Evolutionary conservation across 352 stramenopile genomes (phyloP), one percentile per base, ranked within the genome.

Genomic region (Globisporangium iwayamae): DNA sequence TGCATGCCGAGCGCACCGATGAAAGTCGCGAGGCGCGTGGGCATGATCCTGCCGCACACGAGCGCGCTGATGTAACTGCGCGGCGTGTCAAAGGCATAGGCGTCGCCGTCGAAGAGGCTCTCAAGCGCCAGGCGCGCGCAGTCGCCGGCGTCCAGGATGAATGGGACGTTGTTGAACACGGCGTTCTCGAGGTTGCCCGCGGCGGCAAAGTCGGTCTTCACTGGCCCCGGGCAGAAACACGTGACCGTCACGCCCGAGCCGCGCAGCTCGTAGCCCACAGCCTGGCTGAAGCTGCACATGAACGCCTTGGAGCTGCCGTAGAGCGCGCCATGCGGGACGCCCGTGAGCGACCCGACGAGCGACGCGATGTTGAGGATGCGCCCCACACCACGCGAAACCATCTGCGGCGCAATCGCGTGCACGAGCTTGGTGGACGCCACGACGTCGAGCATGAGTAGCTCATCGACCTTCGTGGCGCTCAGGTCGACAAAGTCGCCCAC

Each of bases 261-360:
- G 16, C 83, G 75, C 48, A 92, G 60, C 60, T 96, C 87, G 63
- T 91, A 89, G 56, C 87, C 79, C 39, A 93, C 70, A 38, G 72
- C 81, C 47, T 90, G 74, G 36, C 73, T 90, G 48, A 94, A 91
- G 58, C 74, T 79, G 39, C 77, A 68, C 10, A 94, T 68, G 48
- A 87, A 89, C 10, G 76, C 71, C 71, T 94, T 94, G 34, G 78
- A 69, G 30, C 74, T 86, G 47, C 79, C 76, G 67, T 94, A 94
- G 36, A 93, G 59, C 10, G 76, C 74, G 20, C 76, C 75, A 9
- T 66, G 70, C 8, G 85, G 83, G 13, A 85, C 82, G 2, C 84
- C 41, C 25, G 50, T 32, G 25, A 56, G 50, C 28, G 50, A 56
- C 2, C 25, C 62, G 52, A 87, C 60, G 25, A 73, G 72, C 0